Evolutionary conservation across 2,329 filamentous ascomycete genomes (phyloP).

Genomic region (Zasmidium citrigriseum): DNA sequence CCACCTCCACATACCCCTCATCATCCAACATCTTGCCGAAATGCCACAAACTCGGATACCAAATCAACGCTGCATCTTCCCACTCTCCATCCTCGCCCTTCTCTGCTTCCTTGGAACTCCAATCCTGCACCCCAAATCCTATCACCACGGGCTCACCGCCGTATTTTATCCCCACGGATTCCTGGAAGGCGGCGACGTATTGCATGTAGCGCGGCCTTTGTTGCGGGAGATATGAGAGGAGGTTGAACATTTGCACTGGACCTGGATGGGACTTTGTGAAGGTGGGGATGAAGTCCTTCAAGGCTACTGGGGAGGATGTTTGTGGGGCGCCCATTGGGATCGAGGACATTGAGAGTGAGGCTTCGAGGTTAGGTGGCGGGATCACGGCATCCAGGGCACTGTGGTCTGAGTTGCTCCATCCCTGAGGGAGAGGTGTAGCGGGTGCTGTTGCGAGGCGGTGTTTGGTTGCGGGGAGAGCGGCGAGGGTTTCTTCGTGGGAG

Average conservation of each 20-base stretch:
- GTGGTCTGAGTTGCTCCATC: conserved; percentile 22
- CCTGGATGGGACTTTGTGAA: conserved; percentile 16
- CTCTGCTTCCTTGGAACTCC: background rate
- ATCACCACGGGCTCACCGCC: conserved; percentile 18
- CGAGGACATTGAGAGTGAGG: conserved; percentile 17
- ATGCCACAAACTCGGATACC: conserved; percentile 28
- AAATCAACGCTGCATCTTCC: conserved; percentile 23
- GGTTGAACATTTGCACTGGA: conserved; percentile 26
- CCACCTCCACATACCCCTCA: conserved; percentile 25
- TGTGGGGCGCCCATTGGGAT: conserved; percentile 10
- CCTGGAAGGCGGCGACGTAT: conserved; percentile 22
- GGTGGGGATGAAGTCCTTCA: conserved; percentile 20
- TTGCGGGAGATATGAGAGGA: conserved; percentile 19
- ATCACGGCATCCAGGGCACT: conserved; percentile 18
- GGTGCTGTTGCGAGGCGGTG: background rate
- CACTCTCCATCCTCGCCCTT: conserved; percentile 18
- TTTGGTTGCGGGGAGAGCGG: conserved; percentile 10
- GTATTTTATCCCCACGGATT: conserved; percentile 18
- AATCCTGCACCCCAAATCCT: conserved; percentile 14
- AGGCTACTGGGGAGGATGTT: background rate
- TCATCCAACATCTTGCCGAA: conserved; percentile 28
- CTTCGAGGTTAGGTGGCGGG: conserved; percentile 22
- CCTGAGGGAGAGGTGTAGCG: conserved; percentile 7
- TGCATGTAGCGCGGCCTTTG: conserved; percentile 18
- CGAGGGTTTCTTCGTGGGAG: conserved; percentile 15